phyloP scores from a whole-genome alignment of 352 stramenopile species.

The Phytophthora idaei region DNA sequence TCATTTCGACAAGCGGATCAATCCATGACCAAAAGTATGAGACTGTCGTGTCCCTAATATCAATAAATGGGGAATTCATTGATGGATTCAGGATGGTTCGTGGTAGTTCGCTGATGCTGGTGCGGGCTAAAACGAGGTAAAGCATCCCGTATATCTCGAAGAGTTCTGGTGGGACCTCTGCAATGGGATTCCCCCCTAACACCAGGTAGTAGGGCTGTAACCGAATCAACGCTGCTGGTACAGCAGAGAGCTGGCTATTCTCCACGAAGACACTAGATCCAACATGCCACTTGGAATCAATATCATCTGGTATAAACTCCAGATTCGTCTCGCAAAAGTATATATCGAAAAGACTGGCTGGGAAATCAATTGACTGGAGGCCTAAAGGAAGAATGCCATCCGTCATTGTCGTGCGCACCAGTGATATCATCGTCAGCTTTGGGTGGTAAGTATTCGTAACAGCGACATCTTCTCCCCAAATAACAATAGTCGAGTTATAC shows the following conservation, averaged over 20 bases:
- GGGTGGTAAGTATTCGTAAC: slow-evolving; percentile 36
- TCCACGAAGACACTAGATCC: slow-evolving; percentile 17
- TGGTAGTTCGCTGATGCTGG: slow-evolving; percentile 17
- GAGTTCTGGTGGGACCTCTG: slow-evolving; percentile 15
- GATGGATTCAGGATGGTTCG: slow-evolving; percentile 1
- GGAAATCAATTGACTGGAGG: slow-evolving; percentile 42
- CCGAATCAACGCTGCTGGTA: slow-evolving; percentile 15
- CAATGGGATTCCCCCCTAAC: slow-evolving; percentile 23
- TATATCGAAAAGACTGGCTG: slow-evolving; percentile 30
- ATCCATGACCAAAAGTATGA: slow-evolving; percentile 33
- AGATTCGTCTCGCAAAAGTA: slow-evolving; percentile 46
- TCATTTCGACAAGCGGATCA: slow-evolving; percentile 22
- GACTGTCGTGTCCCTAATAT: slow-evolving; percentile 19
- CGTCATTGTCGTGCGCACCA: slow-evolving; percentile 36
- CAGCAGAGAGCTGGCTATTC: slow-evolving; percentile 14
- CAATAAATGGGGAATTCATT: slow-evolving; percentile 1
- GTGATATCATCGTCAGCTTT: slow-evolving; percentile 32
- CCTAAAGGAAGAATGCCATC: slow-evolving; percentile 38
- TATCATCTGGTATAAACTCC: slow-evolving; percentile 32
- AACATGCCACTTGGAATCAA: slow-evolving; percentile 40
- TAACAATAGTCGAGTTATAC: slow-evolving; percentile 43
- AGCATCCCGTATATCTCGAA: slow-evolving; percentile 18
- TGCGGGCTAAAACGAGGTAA: slow-evolving; percentile 18
- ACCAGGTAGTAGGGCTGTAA: slow-evolving; percentile 25
- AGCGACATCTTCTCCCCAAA: slow-evolving; percentile 33